Percentiles rank a stretch among this genome's conserved stretches.
Conservation (phyloP, 164 flowering plant species). For the Aristolochia californica region DNA sequence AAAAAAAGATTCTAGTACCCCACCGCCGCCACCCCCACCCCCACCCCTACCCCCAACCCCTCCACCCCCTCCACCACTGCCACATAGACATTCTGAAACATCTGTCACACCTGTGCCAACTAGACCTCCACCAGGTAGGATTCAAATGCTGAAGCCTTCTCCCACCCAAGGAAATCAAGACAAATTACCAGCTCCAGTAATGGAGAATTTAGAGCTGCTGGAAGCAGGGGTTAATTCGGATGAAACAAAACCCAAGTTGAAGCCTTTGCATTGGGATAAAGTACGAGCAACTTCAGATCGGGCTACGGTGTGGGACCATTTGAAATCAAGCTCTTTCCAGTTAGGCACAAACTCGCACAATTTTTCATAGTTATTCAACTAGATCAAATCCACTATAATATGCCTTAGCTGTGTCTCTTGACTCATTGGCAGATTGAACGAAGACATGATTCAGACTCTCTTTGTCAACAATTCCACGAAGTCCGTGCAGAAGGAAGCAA, state of each 20-base stretch:
- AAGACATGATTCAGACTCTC: constrained; percentile 87
- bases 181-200: constrained; percentile 8
- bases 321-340: constrained; percentile 96
- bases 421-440: constrained; percentile 56
- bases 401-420: not conserved
- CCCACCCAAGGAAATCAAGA: constrained; percentile 14
- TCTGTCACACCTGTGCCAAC: constrained; percentile 13
- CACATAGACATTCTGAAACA: constrained; percentile 12
- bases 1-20: constrained; percentile 1
- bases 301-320: constrained; percentile 94
- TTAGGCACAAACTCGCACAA: constrained; percentile 29
- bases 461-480: constrained; percentile 69
- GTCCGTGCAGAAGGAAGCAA: constrained; percentile 42
- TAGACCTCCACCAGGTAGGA: constrained; percentile 10
- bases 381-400: not conserved
- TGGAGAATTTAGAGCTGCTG: constrained; percentile 25
- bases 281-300: constrained; percentile 87
- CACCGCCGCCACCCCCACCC: constrained; percentile 15
- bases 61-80: constrained; percentile 18
- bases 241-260: constrained; percentile 57
- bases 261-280: constrained; percentile 98
- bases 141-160: constrained; percentile 15
- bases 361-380: not conserved
- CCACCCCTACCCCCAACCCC: constrained; percentile 50
- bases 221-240: constrained; percentile 35